These are phyloP conservation scores for Backusella psychrophila DNA, from an alignment of 192 early-diverging fungal genomes.

Conservation along the genomic window DNA sequence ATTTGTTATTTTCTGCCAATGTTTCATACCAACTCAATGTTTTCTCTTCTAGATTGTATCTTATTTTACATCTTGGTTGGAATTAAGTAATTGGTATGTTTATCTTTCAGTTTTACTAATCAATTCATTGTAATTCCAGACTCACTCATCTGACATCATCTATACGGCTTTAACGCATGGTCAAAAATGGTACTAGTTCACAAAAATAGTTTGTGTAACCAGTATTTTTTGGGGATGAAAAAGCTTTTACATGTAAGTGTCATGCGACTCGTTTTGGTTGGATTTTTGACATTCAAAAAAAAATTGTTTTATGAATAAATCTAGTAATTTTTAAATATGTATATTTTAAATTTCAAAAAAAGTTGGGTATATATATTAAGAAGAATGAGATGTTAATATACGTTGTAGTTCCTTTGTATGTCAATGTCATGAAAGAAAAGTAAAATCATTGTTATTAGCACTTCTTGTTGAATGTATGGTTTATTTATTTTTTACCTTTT, in stretches of 20 bases:
- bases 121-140: background rate
- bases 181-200: constrained; percentile 9
- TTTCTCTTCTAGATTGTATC: background rate
- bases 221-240: background rate
- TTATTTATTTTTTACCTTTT: constrained; percentile 8
- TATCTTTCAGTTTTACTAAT: background rate
- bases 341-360: constrained; percentile 4
- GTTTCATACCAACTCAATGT: background rate
- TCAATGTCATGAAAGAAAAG: background rate
- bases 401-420: constrained; percentile 7
- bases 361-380: constrained; percentile 4
- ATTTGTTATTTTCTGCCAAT: background rate
- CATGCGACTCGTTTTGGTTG: constrained; percentile 7
- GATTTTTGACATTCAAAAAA: background rate
- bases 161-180: background rate
- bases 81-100: background rate
- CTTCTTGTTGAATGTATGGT: background rate
- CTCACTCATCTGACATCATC: background rate
- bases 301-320: background rate
- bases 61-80: background rate
- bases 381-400: constrained; percentile 15
- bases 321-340: background rate
- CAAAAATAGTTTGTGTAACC: constrained; percentile 1
- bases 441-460: background rate
- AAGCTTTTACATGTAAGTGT: background rate